Evolutionary conservation across 75 land plant species (phyloP).

Genomic region (Pinus taeda): DNA sequence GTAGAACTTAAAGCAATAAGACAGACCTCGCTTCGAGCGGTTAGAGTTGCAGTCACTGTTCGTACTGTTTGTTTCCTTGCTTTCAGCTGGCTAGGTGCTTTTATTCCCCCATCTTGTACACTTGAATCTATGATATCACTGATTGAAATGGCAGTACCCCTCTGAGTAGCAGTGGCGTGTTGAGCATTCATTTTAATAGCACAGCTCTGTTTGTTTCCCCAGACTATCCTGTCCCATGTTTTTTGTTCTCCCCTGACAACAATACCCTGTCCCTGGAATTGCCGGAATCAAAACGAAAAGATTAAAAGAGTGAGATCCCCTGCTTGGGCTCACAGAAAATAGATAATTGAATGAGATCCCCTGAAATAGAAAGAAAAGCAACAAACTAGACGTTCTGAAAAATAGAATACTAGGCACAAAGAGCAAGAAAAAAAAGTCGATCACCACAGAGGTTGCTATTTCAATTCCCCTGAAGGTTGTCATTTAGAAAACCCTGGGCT

Average conservation of each 20-base stretch:
- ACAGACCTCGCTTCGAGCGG: constrained; percentile 67
- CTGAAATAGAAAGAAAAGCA: not conserved
- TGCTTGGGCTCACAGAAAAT: not conserved
- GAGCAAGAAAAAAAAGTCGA: not conserved
- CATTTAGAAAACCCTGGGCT: not conserved
- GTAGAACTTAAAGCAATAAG: too few relatives aligned
- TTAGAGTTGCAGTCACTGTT: constrained; percentile 26
- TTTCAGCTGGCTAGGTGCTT: not conserved
- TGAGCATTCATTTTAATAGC: not conserved
- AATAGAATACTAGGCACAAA: not conserved
- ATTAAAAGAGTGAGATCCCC: not conserved
- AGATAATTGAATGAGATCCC: not conserved
- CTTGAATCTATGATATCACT: not conserved
- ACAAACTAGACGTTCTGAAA: not conserved
- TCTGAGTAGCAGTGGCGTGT: not conserved
- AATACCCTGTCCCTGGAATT: not conserved
- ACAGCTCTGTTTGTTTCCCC: constrained; percentile 6
- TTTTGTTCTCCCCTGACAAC: not conserved
- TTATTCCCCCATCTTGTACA: not conserved
- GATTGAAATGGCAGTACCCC: not conserved
- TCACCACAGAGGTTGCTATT: not conserved
- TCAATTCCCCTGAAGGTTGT: too few relatives aligned
- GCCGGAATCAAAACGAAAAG: not conserved
- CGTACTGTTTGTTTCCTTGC: not conserved
- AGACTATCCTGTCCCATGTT: not conserved